These are phyloP conservation scores for Agaricales sp. DNA, from an alignment of 1,284 basidiomycete genomes.

Conservation along the genomic window DNA sequence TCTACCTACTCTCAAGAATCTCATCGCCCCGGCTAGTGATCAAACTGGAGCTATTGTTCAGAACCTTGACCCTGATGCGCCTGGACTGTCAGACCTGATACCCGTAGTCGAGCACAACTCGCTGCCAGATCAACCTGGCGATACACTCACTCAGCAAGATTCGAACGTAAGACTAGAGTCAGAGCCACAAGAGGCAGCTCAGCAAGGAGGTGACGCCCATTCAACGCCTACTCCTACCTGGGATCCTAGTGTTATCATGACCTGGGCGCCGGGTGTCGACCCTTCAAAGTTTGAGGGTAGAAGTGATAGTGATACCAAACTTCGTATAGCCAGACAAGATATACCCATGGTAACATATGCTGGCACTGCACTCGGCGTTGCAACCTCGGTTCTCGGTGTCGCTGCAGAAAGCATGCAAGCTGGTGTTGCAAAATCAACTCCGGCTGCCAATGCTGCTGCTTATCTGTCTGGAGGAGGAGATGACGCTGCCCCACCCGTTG, in stretches of 20 bases:
- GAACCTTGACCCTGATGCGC: neutral
- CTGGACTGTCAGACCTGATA: neutral
- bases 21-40: neutral
- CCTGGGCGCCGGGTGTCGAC: neutral
- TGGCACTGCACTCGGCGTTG: neutral
- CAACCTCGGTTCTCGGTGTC: neutral
- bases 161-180: neutral
- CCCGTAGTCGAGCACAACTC: neutral
- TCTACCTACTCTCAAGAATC: neutral
- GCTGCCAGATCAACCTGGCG: neutral
- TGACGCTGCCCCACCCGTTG: neutral
- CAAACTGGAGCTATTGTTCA: neutral
- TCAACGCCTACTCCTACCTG: neutral
- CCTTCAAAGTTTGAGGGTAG: neutral
- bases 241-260: neutral
- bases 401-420: neutral
- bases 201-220: neutral
- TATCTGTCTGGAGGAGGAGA: neutral
- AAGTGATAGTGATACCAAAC: neutral
- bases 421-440: neutral
- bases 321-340: neutral
- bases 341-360: neutral
- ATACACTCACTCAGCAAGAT: neutral
- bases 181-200: no score
- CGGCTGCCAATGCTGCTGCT: neutral